phyloP scores from a whole-genome alignment of 1,139 yeast species.

The Yamadazyma taylorii region DNA sequence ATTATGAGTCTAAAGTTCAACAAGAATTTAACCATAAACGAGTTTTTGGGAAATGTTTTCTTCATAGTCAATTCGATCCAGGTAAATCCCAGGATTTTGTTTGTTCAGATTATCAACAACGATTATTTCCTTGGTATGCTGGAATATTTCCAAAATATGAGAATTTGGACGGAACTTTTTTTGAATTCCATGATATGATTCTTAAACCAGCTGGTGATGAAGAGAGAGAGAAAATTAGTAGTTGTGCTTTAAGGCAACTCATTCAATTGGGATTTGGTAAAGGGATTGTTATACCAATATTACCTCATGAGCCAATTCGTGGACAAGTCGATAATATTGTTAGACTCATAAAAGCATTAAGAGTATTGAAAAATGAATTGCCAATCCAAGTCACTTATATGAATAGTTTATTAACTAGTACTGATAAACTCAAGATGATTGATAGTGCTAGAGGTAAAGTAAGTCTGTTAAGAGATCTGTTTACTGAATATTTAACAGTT shows the following conservation, averaged over 20 bases:
- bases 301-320: slow-evolving; percentile 13
- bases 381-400: slow-evolving; percentile 31
- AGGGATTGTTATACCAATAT: slow-evolving; percentile 38
- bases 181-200: slow-evolving; percentile 15
- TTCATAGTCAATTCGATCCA: slow-evolving; percentile 7
- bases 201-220: slow-evolving; percentile 4
- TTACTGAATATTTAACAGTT: slow-evolving; percentile 8
- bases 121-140: slow-evolving; percentile 26
- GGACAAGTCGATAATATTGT: slow-evolving; percentile 21
- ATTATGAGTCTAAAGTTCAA: slow-evolving; percentile 22
- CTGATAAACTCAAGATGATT: slow-evolving; percentile 21
- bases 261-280: slow-evolving; percentile 22
- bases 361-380: slow-evolving; percentile 26
- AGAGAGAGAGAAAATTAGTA: neutral
- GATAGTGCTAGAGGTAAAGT: slow-evolving; percentile 22
- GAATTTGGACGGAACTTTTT: slow-evolving; percentile 19
- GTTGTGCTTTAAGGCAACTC: slow-evolving; percentile 19
- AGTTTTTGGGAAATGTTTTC: slow-evolving; percentile 32
- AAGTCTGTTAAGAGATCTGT: slow-evolving; percentile 15
- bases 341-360: slow-evolving; percentile 26
- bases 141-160: slow-evolving; percentile 17
- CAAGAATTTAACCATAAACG: slow-evolving; percentile 28
- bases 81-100: slow-evolving; percentile 4
- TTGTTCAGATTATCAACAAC: slow-evolving; percentile 15
- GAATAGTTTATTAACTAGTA: slow-evolving; percentile 14